Evolutionary conservation across 768 basidiomycete species (phyloP), one percentile per base, ranked within the genome.

Genomic region (Collybia mongolica): DNA sequence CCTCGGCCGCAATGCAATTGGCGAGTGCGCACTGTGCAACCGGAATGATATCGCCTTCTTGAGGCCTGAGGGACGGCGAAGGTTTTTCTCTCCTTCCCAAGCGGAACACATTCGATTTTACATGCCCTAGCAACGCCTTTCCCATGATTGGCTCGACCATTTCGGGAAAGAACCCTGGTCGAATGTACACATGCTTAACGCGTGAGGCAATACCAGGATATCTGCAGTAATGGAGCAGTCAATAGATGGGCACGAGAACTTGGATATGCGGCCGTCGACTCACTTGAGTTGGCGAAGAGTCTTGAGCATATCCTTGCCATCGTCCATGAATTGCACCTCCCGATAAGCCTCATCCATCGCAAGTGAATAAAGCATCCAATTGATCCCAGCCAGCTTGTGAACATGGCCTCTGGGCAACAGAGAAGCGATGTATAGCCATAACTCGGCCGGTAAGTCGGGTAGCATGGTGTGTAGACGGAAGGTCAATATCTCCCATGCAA

Each of bases 341-440:
- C 59, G 54, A 41, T 67, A 70, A 20, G 62, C 56, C 38, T 67
- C 61, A 22, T 64, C 46, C 54, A 68, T 51, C 4, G 60, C 66
- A 17, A 70, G 53, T 44, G 67, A 60, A 37, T 67, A 68, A 9
- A 68, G 54, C 11, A 46, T 41, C 23, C 65, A 55, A 28, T 64
- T 70, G 8, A 68, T 47, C 5, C 66, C 64, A 42, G 65, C 55
- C 55, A 66, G 51, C 46, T 58, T 67, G 28, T 56, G 59, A 18
- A 62, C 41, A 5, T 48, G 50, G 22, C 40, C n/a, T 12, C 24
- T 15, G 19, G 40, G 40, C 6, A 41, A 17, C 12, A 41, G 24
- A 20, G 40, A 41, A 17, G 24, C 24, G 40, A 41, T 19, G 24
- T 41, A 17, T 19, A 41, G 14, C 40, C 40, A 19, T 19, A 23